Conservation (phyloP, 1,284 basidiomycete genomes). For the Coriolopsis trogii region DNA sequence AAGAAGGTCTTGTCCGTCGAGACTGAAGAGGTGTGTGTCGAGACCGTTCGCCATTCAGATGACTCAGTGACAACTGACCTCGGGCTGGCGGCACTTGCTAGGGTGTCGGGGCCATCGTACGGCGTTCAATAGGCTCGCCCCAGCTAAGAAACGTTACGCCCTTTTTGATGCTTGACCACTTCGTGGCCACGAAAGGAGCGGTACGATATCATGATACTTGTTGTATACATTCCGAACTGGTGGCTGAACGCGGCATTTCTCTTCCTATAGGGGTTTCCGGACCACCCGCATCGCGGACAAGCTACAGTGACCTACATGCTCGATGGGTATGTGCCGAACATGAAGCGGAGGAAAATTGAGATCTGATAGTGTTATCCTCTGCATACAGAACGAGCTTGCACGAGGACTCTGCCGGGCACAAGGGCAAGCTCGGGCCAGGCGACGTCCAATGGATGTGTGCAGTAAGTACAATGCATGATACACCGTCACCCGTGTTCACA, state of each 20-base stretch:
- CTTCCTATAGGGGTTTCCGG: constrained; percentile 61
- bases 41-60: neutral
- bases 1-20: constrained; percentile 82
- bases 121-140: constrained; percentile 84
- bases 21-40: constrained; percentile 66
- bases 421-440: constrained; percentile 79
- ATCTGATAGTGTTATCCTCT: neutral
- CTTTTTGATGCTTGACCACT: constrained; percentile 89
- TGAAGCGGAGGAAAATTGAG: neutral
- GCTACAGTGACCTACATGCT: constrained; percentile 90
- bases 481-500: neutral
- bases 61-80: neutral
- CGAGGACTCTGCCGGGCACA: constrained; percentile 92
- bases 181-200: constrained; percentile 65
- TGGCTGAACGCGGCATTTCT: neutral
- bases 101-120: constrained; percentile 89
- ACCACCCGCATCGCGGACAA: constrained; percentile 91
- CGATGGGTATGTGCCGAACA: constrained; percentile 56
- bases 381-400: constrained; percentile 65
- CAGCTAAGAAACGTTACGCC: constrained; percentile 83
- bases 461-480: constrained; percentile 45
- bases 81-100: constrained; percentile 31
- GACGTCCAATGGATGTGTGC: constrained; percentile 98
- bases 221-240: neutral
- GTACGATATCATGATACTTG: constrained; percentile 39